Percentiles rank a stretch among this genome's conserved stretches.
These are phyloP conservation scores for Glycyrrhiza uralensis DNA, from an alignment of 306 rosid species.

Conservation along the genomic window DNA sequence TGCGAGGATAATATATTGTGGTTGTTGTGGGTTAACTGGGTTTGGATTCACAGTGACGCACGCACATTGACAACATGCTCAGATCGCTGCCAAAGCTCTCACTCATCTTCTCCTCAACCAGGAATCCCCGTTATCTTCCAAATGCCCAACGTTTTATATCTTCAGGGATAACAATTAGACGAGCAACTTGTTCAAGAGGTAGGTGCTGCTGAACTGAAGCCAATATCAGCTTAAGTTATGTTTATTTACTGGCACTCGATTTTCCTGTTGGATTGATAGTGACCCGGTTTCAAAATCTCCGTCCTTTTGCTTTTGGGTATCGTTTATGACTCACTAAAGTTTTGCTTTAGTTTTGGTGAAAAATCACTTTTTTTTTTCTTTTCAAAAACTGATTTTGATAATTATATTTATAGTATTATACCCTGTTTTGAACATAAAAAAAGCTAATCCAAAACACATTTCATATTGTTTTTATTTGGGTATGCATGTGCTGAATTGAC, in stretches of 20 bases:
- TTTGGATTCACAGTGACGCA: not conserved
- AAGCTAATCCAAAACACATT: not conserved
- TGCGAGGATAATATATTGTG: not conserved
- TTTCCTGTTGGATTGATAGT: not conserved
- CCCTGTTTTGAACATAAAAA: not conserved
- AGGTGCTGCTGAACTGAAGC: not conserved
- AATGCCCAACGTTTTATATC: slow-evolving; percentile 20
- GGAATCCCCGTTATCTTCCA: slow-evolving; percentile 12
- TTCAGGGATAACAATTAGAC: not conserved
- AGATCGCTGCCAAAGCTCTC: slow-evolving; percentile 37
- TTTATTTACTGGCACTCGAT: not conserved
- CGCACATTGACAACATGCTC: slow-evolving; percentile 16
- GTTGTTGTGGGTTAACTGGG: too few relatives aligned
- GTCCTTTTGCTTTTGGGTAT: not conserved
- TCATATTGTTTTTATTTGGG: not conserved
- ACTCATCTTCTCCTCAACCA: slow-evolving; percentile 1
- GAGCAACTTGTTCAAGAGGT: slow-evolving; percentile 28
- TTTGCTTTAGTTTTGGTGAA: not conserved
- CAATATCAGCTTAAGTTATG: not conserved
- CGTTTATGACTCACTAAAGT: not conserved
- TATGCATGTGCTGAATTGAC: not conserved
- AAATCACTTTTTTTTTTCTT: not conserved
- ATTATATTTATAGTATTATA: too few relatives aligned
- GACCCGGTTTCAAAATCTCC: not conserved
- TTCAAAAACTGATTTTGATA: too few relatives aligned